These are phyloP conservation scores for Thelephora ganbajun DNA, from an alignment of 768 basidiomycete genomes.

Conservation along the genomic window DNA sequence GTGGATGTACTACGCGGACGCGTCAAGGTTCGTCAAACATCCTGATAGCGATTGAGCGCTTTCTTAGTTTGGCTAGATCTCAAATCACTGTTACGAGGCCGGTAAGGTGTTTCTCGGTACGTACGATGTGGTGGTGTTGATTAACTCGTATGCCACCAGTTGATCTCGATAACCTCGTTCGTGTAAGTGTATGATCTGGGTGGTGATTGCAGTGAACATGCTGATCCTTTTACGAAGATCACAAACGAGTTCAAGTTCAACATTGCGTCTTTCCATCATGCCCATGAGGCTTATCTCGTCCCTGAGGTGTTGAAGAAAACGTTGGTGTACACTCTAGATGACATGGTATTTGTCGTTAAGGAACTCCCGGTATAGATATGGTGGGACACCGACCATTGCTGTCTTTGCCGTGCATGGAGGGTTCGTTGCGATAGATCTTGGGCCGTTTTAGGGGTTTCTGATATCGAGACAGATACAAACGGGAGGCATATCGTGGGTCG, in stretches of 20 bases:
- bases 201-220: neutral
- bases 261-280: slow-evolving; percentile 66
- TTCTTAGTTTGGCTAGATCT: slow-evolving; percentile 25
- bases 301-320: slow-evolving; percentile 61
- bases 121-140: neutral
- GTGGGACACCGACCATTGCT: slow-evolving; percentile 59
- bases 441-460: neutral
- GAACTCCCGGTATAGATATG: slow-evolving; percentile 24
- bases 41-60: neutral
- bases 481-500: slow-evolving; percentile 69
- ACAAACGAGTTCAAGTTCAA: slow-evolving; percentile 79
- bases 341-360: neutral
- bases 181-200: slow-evolving; percentile 29
- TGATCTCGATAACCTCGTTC: slow-evolving; percentile 58
- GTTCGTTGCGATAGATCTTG: slow-evolving; percentile 9
- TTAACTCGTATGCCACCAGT: slow-evolving; percentile 23
- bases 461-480: slow-evolving; percentile 42
- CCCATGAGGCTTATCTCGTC: slow-evolving; percentile 73
- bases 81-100: slow-evolving; percentile 54
- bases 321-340: slow-evolving; percentile 22
- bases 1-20: slow-evolving; percentile 77
- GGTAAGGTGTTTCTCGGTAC: slow-evolving; percentile 6
- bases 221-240: slow-evolving; percentile 19
- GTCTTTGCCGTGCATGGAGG: slow-evolving; percentile 51
- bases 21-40: slow-evolving; percentile 47